phyloP scores from a whole-genome alignment of 1,284 basidiomycete genomes.

The Agroathelia rolfsii region DNA sequence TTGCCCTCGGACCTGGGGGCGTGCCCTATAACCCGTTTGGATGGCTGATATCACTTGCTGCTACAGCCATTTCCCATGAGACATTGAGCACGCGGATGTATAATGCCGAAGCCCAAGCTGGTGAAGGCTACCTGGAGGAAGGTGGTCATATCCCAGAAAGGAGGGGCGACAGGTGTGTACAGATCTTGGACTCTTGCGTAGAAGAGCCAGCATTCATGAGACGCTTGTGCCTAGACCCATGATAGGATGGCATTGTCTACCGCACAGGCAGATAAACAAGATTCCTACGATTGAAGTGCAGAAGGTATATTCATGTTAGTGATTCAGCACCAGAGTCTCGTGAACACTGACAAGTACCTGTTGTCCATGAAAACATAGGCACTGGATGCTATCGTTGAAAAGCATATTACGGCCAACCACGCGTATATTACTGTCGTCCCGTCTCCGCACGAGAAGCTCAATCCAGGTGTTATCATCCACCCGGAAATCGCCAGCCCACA shows the following conservation, averaged over 20 bases:
- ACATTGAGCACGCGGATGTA: conserved; percentile 14
- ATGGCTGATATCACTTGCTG: conserved; percentile 13
- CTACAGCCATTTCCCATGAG: conserved; percentile 15
- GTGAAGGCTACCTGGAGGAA: no score
- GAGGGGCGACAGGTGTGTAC: no score
- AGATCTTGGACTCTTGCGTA: conserved; percentile 13
- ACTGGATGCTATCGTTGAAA: conserved; percentile 7
- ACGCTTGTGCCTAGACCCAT: conserved; percentile 12
- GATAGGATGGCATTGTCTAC: conserved; percentile 16
- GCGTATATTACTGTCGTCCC: conserved; percentile 9
- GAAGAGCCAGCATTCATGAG: conserved; percentile 10
- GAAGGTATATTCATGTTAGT: conserved; percentile 1
- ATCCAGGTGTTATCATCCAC: conserved; percentile 12
- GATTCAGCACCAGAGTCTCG: neutral
- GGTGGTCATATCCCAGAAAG: no score
- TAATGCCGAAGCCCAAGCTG: conserved; percentile 13
- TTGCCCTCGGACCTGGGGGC: conserved; percentile 15
- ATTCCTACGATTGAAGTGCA: conserved; percentile 10
- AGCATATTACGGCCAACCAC: conserved; percentile 10
- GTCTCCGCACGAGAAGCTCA: conserved; percentile 14
- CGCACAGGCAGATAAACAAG: conserved; percentile 16
- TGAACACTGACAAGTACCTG: no score
- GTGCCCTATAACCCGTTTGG: conserved; percentile 16
- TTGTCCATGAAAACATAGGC: neutral
- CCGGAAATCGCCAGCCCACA: conserved; percentile 10